phyloP scores from a whole-genome alignment of 2,329 filamentous ascomycete genomes.

The Clarireedia sp. region DNA sequence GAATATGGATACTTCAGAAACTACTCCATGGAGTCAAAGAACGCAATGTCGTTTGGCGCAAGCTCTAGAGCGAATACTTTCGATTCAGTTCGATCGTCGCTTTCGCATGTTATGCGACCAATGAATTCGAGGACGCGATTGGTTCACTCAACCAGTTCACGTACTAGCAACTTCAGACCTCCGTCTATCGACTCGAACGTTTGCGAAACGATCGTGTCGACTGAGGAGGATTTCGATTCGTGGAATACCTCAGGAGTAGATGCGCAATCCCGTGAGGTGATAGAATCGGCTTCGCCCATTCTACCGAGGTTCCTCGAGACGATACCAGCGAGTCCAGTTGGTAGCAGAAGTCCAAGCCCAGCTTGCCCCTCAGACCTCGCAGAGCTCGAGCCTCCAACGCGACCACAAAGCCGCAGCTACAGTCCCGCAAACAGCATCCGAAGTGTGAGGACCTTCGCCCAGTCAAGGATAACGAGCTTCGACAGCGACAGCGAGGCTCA shows the following conservation, averaged over 20 bases:
- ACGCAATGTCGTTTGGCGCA: slow-evolving; percentile 35
- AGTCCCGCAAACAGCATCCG: slow-evolving; percentile 23
- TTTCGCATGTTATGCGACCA: slow-evolving; percentile 44
- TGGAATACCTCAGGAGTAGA: slow-evolving; percentile 69
- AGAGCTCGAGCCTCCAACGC: slow-evolving; percentile 44
- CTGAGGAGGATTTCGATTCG: slow-evolving; percentile 61
- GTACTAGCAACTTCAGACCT: slow-evolving; percentile 30
- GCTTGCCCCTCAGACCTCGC: slow-evolving; percentile 39
- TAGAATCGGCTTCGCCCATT: slow-evolving; percentile 35
- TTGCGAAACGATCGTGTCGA: slow-evolving; percentile 17
- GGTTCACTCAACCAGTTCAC: slow-evolving; percentile 34
- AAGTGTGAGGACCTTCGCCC: slow-evolving; percentile 12
- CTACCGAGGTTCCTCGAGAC: slow-evolving; percentile 53
- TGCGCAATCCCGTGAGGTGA: slow-evolving; percentile 50
- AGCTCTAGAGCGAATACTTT: slow-evolving; percentile 39
- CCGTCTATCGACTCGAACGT: slow-evolving; percentile 41
- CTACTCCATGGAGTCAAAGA: slow-evolving; percentile 20
- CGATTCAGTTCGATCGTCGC: slow-evolving; percentile 41
- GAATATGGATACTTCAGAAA: slow-evolving; percentile 13
- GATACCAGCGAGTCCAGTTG: slow-evolving; percentile 58
- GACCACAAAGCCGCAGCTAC: slow-evolving; percentile 25
- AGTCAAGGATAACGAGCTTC: slow-evolving; percentile 20
- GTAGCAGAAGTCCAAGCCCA: slow-evolving; percentile 58
- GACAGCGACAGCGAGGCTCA: slow-evolving; percentile 48
- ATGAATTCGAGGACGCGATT: slow-evolving; percentile 50